Evolutionary conservation across 2,329 filamentous ascomycete species (phyloP), one percentile per base, ranked within the genome.

Genomic region (Ascochyta viciae-villosae): DNA sequence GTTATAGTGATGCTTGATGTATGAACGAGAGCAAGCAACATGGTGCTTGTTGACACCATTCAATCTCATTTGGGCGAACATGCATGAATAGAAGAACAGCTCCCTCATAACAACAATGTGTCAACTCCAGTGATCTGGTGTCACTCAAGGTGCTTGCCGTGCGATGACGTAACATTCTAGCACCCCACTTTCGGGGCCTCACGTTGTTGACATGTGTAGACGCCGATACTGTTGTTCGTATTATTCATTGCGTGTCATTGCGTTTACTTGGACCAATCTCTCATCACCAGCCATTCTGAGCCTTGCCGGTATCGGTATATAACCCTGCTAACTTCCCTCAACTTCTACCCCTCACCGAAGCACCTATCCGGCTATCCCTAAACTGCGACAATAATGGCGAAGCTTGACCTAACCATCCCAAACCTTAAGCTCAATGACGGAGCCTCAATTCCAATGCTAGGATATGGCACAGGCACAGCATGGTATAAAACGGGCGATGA

Each of bases 381-480:
- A 10, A 10, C 4, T 19, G 23, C 29, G 23, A 12, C 38, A 39
- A 48, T 29, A 15, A 80, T 80, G 77, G 76, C 77, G n/a, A 72
- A 78, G 19, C 74, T 79, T 26, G 58, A 77, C 56, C 71, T 75
- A 5, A 77, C 77, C 1, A 88, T 83, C 35, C 87, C 87, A 1
- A 79, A 75, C 50, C 74, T 92, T 50, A 90, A 88, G 77, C 81
- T 93, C 53, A 91, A 90, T 64, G 88, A 93, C 78, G 89, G 89
- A 58, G 85, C 85, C 58, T 83, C 85, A 54, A 90, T 93, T 49
- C 90, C 90, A 10, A 82, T 89, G 80, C 78, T 92, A 16, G 87
- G 82, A 37, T 92, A 90, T 66, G 90, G 90, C 23, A 84, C 90
- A 4, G 89, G 90, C 38, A 91, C 89, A 0, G 88, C 89, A 23